Percentiles rank a stretch among this genome's conserved stretches.
Conservation (phyloP, 176 grass and related monocot genomes). For the Sorghum bicolor region Sorghum_bicolor_NCBIv3 NC_012871.2:1993501-1994000, state of each 20-base stretch:
- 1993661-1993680: background rate
- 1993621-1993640: background rate
- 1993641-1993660: background rate
- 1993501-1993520: background rate
- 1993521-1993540: background rate
- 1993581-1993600: background rate
- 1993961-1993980: background rate
- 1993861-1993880: background rate
- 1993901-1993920: background rate
- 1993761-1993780: background rate
- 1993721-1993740: background rate
- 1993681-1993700: background rate
- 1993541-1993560: background rate
- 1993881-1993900: background rate
- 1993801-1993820: background rate
- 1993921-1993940: background rate
- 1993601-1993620: background rate
- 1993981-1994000: background rate
- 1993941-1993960: background rate
- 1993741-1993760: background rate
- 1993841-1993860: background rate
- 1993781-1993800: background rate
- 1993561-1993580: too few species aligned
- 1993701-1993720: background rate
- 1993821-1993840: background rate